Evolutionary conservation across 257 asterid species (phyloP), one percentile per base, ranked within the genome.

Genomic region (Solanum verrucosum): DNA sequence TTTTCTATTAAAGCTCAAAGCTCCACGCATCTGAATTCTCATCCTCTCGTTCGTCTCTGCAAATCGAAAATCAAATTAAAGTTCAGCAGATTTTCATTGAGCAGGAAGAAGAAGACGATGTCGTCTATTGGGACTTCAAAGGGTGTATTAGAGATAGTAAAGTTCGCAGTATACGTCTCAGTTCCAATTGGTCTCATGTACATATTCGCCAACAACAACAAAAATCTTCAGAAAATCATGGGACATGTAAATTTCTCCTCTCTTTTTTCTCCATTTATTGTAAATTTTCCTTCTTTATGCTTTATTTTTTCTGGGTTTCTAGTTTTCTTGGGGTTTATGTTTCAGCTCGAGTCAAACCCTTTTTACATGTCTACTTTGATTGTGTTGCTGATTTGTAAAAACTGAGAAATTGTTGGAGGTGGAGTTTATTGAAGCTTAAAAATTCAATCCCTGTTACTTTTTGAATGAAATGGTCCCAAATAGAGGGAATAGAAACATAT

Each of bases 101-200:
- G 75, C 37, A 60, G 29, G 46, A 29, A 71, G 77, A 49, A 85
- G 86, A 85, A 68, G 59, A 20, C 73, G 88, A 96, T 96, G 99
- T 93, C 98, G 20, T 90, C 96, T 42, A 31, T 95, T 70, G 98
- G 99, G n/a, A 95, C 98, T 10, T 94, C 98, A 2, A 96, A 96
- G 87, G 99, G 98, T 82, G 65, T 96, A 21, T 86, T 95, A 92
- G 99, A 96, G 93, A 93, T 96, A n/a, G 99, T 93, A 5, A 96
- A 95, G 85, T 95, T 96, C 79, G 98, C 96, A 29, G 93, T 93
- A 3, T 96, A 96, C 87, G 96, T 96, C 81, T 86, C 89, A 63
- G 95, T 95, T 68, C 99, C 99, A 73, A 91, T 96, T 88, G 98
- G 98, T 90, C 88, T 96, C 87, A 96, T 96, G 98, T 96, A 96